Percentiles rank a stretch among this genome's conserved stretches.
Conservation (phyloP, 2,329 filamentous ascomycete genomes). For the Rutstroemia sp. region DNA sequence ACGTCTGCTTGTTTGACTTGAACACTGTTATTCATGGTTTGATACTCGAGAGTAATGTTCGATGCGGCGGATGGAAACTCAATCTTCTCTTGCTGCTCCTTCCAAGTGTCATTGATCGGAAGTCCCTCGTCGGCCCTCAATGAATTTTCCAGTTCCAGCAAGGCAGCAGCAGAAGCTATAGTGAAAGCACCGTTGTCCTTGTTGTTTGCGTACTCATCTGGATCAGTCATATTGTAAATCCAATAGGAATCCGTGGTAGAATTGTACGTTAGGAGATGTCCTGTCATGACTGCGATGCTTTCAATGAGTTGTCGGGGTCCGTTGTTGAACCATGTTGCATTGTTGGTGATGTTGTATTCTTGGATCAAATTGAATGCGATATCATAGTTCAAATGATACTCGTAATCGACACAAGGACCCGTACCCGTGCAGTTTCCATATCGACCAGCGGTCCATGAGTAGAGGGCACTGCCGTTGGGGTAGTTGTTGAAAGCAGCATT, state of each 20-base stretch:
- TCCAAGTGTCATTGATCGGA: conserved; percentile 49
- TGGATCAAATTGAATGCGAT: conserved; percentile 46
- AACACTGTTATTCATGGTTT: conserved; percentile 58
- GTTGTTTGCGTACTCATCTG: conserved; percentile 34
- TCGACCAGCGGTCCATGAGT: conserved; percentile 60
- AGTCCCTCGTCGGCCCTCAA: conserved; percentile 18
- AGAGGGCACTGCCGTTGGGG: conserved; percentile 51
- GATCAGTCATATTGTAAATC: conserved; percentile 62
- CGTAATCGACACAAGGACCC: conserved; percentile 60
- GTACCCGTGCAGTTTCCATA: conserved; percentile 61
- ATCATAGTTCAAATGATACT: conserved; percentile 66
- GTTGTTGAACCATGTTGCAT: conserved; percentile 29
- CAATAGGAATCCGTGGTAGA: conserved; percentile 42
- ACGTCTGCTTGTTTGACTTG: conserved; percentile 66
- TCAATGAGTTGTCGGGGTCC: conserved; percentile 56
- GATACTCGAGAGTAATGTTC: conserved; percentile 56
- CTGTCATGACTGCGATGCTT: conserved; percentile 53
- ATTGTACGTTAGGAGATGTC: conserved; percentile 53
- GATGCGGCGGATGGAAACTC: conserved; percentile 45
- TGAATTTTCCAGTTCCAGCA: conserved; percentile 40
- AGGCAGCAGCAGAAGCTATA: conserved; percentile 33
- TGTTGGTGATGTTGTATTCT: conserved; percentile 28
- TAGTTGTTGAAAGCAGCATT: conserved; percentile 57
- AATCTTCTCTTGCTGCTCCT: conserved; percentile 47
- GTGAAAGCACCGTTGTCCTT: conserved; percentile 61